Evolutionary conservation across 345 rosid genomes (phyloP).

Genomic region (Jatropha curcas): DNA sequence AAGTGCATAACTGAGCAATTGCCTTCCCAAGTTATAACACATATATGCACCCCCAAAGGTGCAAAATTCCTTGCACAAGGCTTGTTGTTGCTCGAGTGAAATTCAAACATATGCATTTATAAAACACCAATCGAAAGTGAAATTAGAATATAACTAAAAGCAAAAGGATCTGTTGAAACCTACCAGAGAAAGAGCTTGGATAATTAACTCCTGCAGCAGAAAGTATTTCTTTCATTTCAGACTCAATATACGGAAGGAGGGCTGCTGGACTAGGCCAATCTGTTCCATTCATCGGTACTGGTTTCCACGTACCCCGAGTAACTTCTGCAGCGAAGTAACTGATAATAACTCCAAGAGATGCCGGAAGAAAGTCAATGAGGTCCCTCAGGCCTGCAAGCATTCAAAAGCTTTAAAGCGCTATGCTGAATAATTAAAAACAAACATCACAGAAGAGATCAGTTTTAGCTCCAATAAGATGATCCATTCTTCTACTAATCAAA

Average conservation of each 20-base stretch:
- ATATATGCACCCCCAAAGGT: neutral
- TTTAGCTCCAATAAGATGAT: neutral
- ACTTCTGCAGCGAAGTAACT: constrained; percentile 66
- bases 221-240: constrained; percentile 56
- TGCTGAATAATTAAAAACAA: neutral
- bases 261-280: constrained; percentile 77
- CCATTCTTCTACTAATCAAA: constrained; percentile 5
- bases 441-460: neutral
- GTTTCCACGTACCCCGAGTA: constrained; percentile 65
- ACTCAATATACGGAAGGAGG: constrained; percentile 44
- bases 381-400: constrained; percentile 59
- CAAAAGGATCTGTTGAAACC: constrained; percentile 5
- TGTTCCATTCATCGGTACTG: constrained; percentile 67
- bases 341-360: constrained; percentile 52
- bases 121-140: neutral
- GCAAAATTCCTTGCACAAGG: neutral
- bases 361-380: constrained; percentile 66
- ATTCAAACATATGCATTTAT: neutral
- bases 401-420: neutral
- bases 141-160: neutral
- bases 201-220: constrained; percentile 52
- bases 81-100: neutral
- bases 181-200: constrained; percentile 48
- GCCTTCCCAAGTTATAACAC: neutral
- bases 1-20: neutral